Base-by-base conservation (phyloP, 768 basidiomycete genomes). In the Naganishia kalamii region DNA sequence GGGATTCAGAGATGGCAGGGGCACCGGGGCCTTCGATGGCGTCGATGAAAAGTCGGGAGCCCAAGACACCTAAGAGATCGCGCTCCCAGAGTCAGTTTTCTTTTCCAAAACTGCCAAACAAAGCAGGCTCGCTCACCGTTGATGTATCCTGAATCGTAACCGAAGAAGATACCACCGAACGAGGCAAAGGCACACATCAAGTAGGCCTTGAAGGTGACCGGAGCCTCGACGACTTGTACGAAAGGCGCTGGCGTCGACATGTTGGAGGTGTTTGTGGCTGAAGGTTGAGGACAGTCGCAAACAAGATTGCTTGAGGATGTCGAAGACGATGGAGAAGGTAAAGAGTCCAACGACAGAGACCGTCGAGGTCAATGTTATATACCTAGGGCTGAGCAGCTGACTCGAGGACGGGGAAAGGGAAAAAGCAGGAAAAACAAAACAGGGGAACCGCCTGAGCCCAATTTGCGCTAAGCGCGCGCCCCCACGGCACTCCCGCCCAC, bases 131-230 rank as follows among this genome's bases (percentile, higher is more conserved):
- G 73, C 48, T 50, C 70, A 70, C 73, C 72, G 49, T 62, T 68
- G 68, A 77, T 77, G 70, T 74, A 75, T 49, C 76, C 77, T 23
- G 74, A 74, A 63, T 75, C 76, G 51, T 72, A 78, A 44, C 70
- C 74, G 68, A 75, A 77, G 71, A 77, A 75, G 68, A 77, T 75
- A 72, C 65, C 65, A 62, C 76, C 76, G 63, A 77, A 77, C 4
- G 74, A 72, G 13, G 76, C 76, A 47, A 77, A 77, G 51, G 74
- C 74, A 69, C 76, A 75, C 47, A 77, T 70, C 13, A 72, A 47
- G 65, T 74, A 73, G 30, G 75, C 78, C 72, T 79, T 79, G 63
- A 74, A 35, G 23, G 79, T 80, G 49, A 80, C 77, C 10, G 79
- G 79, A 23, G 80, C 80, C 68, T 80, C 80, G 50, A 80, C 72